Percentiles rank a stretch among this genome's conserved stretches.
Evolutionary conservation across 2,329 filamentous ascomycete genomes (phyloP).

Genomic region (Neonectria hederae): DNA sequence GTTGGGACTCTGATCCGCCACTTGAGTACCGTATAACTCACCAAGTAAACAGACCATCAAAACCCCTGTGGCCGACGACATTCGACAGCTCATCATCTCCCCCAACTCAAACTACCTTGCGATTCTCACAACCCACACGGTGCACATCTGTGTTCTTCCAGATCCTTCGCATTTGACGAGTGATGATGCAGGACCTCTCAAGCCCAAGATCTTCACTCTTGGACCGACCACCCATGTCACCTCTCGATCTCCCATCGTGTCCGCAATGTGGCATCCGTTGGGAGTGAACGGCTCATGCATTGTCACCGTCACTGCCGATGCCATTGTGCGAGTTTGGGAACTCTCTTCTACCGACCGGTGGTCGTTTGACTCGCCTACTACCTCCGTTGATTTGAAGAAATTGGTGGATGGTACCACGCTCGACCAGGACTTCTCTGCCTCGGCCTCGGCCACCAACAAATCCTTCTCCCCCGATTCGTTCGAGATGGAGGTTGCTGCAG

Average conservation of each 20-base stretch:
- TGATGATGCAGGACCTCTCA: conserved; percentile 73
- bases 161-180: conserved; percentile 79
- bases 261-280: conserved; percentile 91
- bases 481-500: conserved; percentile 93
- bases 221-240: conserved; percentile 92
- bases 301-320: conserved; percentile 88
- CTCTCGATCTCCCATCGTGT: conserved; percentile 81
- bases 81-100: conserved; percentile 85
- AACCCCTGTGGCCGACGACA: conserved; percentile 80
- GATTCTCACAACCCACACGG: conserved; percentile 85
- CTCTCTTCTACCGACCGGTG: conserved; percentile 83
- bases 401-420: conserved; percentile 83
- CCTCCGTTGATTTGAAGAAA: conserved; percentile 89
- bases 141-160: conserved; percentile 88
- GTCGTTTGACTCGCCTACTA: conserved; percentile 84
- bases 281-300: conserved; percentile 83
- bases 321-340: conserved; percentile 91
- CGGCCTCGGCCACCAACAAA: conserved; percentile 76
- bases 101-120: conserved; percentile 85
- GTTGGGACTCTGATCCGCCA: conserved; percentile 24
- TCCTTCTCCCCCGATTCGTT: conserved; percentile 89
- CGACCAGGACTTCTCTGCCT: conserved; percentile 85
- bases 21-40: neutral
- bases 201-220: conserved; percentile 88
- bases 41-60: conserved; percentile 70